phyloP scores from a whole-genome alignment of 352 stramenopile genomes.

The Pythium aristosporum region DNA sequence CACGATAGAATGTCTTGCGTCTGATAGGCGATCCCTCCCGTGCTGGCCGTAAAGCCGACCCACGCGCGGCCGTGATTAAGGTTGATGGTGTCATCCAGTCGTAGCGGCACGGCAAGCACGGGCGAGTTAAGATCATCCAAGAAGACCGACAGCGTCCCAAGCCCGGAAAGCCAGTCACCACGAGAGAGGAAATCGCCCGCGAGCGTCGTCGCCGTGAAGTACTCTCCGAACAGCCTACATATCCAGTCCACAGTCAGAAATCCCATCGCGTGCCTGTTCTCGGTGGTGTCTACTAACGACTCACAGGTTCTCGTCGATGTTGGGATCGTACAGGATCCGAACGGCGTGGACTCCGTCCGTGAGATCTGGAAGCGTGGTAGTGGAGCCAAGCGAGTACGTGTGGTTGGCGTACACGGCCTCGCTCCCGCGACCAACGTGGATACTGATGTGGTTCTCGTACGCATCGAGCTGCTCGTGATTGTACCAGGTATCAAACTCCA shows the following conservation, averaged over 20 bases:
- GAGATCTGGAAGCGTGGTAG: constrained; percentile 75
- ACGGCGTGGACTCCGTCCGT: constrained; percentile 66
- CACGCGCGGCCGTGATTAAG: constrained; percentile 84
- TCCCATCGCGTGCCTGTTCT: neutral
- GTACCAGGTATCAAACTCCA: constrained; percentile 94
- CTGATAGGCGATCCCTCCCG: constrained; percentile 82
- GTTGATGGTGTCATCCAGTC: constrained; percentile 76
- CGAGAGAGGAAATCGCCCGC: constrained; percentile 67
- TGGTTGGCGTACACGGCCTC: constrained; percentile 62
- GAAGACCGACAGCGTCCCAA: constrained; percentile 84
- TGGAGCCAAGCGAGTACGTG: constrained; percentile 69
- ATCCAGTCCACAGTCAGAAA: neutral
- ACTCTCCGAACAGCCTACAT: constrained; percentile 52
- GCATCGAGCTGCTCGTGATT: constrained; percentile 85
- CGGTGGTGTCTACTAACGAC: constrained; percentile 20
- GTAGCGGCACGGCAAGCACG: constrained; percentile 80
- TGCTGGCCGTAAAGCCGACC: constrained; percentile 92
- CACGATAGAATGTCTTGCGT: constrained; percentile 88
- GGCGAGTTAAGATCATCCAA: constrained; percentile 86
- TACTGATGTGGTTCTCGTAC: constrained; percentile 92
- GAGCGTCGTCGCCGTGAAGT: constrained; percentile 53
- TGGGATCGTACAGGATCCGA: constrained; percentile 74
- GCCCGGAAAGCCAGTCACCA: constrained; percentile 52
- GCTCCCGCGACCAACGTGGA: constrained; percentile 60
- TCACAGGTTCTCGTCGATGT: constrained; percentile 62